Percentiles rank a stretch among this genome's conserved stretches.
phyloP scores from a whole-genome alignment of 208 protist genomes.

The Novymonas esmeraldas region DNA sequence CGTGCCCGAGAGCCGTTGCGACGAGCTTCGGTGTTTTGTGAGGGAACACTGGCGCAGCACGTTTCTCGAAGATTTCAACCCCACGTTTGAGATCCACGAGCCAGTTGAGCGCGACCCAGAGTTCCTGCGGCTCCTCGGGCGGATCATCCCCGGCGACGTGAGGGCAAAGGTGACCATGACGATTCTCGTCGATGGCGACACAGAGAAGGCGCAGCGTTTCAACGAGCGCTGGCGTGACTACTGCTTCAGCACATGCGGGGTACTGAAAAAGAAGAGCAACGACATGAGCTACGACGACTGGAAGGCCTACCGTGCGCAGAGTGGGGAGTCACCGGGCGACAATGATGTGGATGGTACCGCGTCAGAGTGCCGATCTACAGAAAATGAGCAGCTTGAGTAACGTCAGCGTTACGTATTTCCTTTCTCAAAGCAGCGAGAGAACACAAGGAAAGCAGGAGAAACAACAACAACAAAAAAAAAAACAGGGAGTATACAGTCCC shows the following conservation, averaged over 20 bases:
- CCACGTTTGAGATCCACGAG: conserved; percentile 4
- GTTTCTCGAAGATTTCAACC: conserved; percentile 29
- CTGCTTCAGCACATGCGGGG: conserved; percentile 28
- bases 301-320: conserved; percentile 9
- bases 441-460: no score
- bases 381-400: background rate
- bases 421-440: no score
- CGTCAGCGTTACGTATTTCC: no score
- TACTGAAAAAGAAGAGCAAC: conserved; percentile 45
- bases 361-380: background rate
- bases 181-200: conserved; percentile 23
- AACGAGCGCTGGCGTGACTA: conserved; percentile 32
- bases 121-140: conserved; percentile 25
- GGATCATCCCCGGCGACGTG: conserved; percentile 34
- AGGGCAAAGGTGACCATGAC: conserved; percentile 21
- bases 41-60: conserved; percentile 33
- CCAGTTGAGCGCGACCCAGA: conserved; percentile 8
- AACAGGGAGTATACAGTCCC: no score
- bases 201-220: conserved; percentile 37
- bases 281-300: conserved; percentile 22
- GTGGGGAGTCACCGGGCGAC: background rate
- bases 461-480: no score
- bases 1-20: conserved; percentile 21
- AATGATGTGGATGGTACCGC: background rate
- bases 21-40: conserved; percentile 32